Evolutionary conservation across 345 rosid genomes (phyloP), one percentile per base, ranked within the genome.

Genomic region (Salix purpurea): DNA sequence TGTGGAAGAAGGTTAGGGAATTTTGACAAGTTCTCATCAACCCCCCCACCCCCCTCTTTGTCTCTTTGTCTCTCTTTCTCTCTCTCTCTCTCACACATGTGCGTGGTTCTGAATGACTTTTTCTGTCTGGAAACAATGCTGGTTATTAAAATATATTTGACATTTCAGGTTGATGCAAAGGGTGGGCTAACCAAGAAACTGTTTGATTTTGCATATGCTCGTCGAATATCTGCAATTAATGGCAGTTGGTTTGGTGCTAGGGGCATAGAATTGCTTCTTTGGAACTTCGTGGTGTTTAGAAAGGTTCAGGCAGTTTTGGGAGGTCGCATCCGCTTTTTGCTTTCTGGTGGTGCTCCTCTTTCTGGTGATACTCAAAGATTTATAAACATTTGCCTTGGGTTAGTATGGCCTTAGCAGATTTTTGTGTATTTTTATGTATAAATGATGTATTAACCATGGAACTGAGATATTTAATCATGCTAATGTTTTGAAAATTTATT

Each of bases 281-380:
- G 99, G 99, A 83, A 92, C 84, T 71, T 91, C 77, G 87, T 93
- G 78, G 99, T 96, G 76, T 96, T 96, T 73, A 81, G 84, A 75
- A 92, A 94, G 87, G 92, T 96, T 76, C 88, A 82, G 75, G 97
- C 98, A 52, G 79, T 94, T 75, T 78, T 96, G 81, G 99, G 99
- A 77, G 97, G 99, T 76, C 91, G 84, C 46, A 81, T 94, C 75
- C 97, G 99, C 16, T 96, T 92, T 85, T 80, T 96, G 88, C 93
- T 96, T 67, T 96, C 98, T 56, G 99, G 99, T 24, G 99, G 99
- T 83, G 98, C 99, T 72, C 99, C 99, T 71, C 92, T 96, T 82
- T 92, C 97, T 79, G 90, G 84, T 77, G 97, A 91, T 79, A 96
- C 99, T 76, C 99, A 96, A 85, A 94, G 99, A 90, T 96, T 94